Conservation (phyloP, 305 asterid species). For the Fraxinus velutina region DNA sequence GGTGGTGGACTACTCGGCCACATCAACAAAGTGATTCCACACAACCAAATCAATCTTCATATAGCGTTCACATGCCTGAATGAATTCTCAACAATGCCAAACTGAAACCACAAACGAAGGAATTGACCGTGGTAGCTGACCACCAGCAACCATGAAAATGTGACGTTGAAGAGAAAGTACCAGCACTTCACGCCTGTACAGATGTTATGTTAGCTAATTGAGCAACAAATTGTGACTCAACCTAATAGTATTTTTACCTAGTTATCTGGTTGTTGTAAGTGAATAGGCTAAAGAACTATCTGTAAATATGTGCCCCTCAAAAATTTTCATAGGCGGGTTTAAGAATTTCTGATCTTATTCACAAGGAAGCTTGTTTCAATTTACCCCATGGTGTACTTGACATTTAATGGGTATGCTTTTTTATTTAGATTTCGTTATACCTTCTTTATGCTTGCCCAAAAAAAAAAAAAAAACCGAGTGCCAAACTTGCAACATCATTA, state of each 20-base stretch:
- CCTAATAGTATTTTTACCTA: neutral
- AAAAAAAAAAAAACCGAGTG: neutral
- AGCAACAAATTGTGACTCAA: neutral
- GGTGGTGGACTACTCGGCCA: constrained; percentile 37
- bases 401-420: neutral
- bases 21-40: constrained; percentile 34
- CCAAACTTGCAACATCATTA: neutral
- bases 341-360: neutral
- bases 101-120: constrained; percentile 28
- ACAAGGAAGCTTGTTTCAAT: neutral
- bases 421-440: neutral
- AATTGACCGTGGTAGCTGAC: constrained; percentile 28
- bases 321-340: neutral
- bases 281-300: neutral
- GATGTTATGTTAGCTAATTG: neutral
- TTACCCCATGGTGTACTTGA: neutral
- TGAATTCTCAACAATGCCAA: constrained; percentile 29
- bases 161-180: neutral
- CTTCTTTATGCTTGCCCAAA: neutral
- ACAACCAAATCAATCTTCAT: constrained; percentile 40
- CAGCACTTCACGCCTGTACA: neutral
- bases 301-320: constrained; percentile 19
- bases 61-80: constrained; percentile 26
- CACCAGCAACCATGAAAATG: neutral
- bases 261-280: neutral